Conservation (phyloP, 2,329 filamentous ascomycete species). For the Ascochyta fabae region DNA sequence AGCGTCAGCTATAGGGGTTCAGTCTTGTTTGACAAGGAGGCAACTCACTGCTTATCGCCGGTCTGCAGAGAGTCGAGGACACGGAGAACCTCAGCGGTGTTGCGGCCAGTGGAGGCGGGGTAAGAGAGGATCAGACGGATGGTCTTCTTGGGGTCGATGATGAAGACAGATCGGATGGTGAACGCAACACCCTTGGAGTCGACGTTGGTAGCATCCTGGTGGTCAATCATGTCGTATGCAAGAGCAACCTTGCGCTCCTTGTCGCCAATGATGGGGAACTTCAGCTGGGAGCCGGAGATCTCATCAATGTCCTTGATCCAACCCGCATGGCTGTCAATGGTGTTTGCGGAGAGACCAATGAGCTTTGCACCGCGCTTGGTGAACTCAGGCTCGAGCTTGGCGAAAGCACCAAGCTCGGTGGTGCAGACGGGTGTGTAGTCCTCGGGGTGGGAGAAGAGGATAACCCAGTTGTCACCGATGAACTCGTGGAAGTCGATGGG, state of each 20-base stretch:
- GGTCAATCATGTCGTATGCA: slow-evolving; percentile 60
- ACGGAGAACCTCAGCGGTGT: slow-evolving; percentile 60
- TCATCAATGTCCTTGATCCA: slow-evolving; percentile 63
- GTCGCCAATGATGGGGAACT: slow-evolving; percentile 62
- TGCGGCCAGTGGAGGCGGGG: slow-evolving; percentile 66
- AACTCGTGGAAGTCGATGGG: slow-evolving; percentile 75
- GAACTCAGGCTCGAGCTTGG: slow-evolving; percentile 69
- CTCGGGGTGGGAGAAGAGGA: slow-evolving; percentile 74
- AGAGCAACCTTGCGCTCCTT: slow-evolving; percentile 60
- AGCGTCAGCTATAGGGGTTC: neutral
- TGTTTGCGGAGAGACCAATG: slow-evolving; percentile 63
- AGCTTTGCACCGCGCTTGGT: slow-evolving; percentile 67
- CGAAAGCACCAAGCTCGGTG: slow-evolving; percentile 68
- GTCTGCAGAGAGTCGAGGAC: slow-evolving; percentile 61
- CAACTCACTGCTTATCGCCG: slow-evolving; percentile 60
- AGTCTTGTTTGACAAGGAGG: neutral
- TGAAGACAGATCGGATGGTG: slow-evolving; percentile 69
- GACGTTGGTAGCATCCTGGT: slow-evolving; percentile 65
- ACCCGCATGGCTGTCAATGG: slow-evolving; percentile 57
- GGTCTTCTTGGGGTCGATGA: slow-evolving; percentile 70
- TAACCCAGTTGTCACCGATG: slow-evolving; percentile 72
- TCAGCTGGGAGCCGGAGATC: slow-evolving; percentile 56
- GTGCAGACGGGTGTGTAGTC: slow-evolving; percentile 67
- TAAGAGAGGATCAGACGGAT: slow-evolving; percentile 68
- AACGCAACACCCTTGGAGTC: slow-evolving; percentile 64